Base-by-base conservation (phyloP, 331 rosid genomes). In the Phaseolus coccineus region DNA sequence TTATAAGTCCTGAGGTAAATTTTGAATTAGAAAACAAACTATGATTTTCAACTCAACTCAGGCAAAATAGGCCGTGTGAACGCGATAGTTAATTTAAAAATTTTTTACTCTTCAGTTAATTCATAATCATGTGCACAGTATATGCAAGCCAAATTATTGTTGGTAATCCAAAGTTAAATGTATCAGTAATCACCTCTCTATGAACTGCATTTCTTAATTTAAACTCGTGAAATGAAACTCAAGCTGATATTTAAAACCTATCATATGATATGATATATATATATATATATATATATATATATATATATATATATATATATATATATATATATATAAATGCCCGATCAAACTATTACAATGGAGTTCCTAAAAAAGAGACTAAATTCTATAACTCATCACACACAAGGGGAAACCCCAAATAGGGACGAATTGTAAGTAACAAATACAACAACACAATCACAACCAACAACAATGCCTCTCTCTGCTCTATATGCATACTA, bases 341-440 rank as follows among this genome's bases (percentile, higher is more conserved):
- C 30, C 53, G 76, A 80, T 67, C 65, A 76, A 71, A 65, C 72
- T 64, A 81, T 86, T 78, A 80, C 84, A 84, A 73, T 40, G 44
- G 35, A 44, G 76, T 74, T 59, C 78, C 74, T 63, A 86, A 78
- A 69, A 71, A 78, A 56, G 47, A 56, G 85, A 86, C 85, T 81
- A 80, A 52, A 75, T 78, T 65, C 80, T 48, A 50, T 67, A 84
- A 55, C 80, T 71, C 91, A 88, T 92, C 94, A 72, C 93, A 74
- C 90, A 85, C 81, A 40, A 64, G 91, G 93, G 91, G 80, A 74
- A 80, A 88, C 83, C 89, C 95, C 90, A 77, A 84, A 78, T 69
- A 88, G 88, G 93, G 96, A 92, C 87, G 91, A 85, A 87, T 76
- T 80, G 78, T 76, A 84, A 81, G 59, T 58, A 69, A 85, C 61